A percentile compares a stretch with the other conserved stretches of the same genome.
These are phyloP conservation scores for Chaetomium fimeti DNA, from an alignment of 495 filamentous ascomycete genomes.

Conservation along the genomic window DNA sequence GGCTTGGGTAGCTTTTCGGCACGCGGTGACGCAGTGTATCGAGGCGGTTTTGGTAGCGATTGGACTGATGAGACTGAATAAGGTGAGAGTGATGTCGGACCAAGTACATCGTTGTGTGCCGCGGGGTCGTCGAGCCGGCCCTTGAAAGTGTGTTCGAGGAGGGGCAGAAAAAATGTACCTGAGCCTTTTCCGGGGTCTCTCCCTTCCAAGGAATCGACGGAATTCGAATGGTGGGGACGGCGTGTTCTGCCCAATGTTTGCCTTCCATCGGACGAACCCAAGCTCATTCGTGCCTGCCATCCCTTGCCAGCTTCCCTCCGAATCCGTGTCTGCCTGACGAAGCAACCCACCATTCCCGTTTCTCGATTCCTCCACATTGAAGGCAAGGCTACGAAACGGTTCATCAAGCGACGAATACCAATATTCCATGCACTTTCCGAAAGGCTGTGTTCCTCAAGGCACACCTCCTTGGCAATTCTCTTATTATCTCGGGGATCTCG, in stretches of 20 bases:
- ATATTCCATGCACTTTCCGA: not conserved
- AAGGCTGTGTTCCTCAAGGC: not conserved
- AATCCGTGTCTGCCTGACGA: not conserved
- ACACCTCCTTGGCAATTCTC: not conserved
- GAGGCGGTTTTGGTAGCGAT: not conserved
- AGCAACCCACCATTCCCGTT: not conserved
- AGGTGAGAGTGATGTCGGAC: not conserved
- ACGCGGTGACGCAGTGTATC: not conserved
- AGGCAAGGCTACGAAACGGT: not conserved
- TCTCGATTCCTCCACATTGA: not conserved
- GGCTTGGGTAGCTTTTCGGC: not conserved
- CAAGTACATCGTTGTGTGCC: not conserved
- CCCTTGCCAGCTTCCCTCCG: not conserved
- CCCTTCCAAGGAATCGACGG: conserved; percentile 11
- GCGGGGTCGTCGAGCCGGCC: conserved; percentile 1
- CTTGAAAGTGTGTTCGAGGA: conserved; percentile 1
- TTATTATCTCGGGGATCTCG: not conserved
- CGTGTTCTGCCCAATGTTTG: conserved; percentile 4
- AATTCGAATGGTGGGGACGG: not conserved
- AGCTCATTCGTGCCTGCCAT: not conserved
- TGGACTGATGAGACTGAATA: not conserved
- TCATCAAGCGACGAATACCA: not conserved
- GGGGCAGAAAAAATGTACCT: not conserved
- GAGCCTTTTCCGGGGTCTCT: not conserved
- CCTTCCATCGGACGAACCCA: not conserved